Evolutionary conservation across 345 rosid species (phyloP).

Genomic region (Iberis pinnata): DNA sequence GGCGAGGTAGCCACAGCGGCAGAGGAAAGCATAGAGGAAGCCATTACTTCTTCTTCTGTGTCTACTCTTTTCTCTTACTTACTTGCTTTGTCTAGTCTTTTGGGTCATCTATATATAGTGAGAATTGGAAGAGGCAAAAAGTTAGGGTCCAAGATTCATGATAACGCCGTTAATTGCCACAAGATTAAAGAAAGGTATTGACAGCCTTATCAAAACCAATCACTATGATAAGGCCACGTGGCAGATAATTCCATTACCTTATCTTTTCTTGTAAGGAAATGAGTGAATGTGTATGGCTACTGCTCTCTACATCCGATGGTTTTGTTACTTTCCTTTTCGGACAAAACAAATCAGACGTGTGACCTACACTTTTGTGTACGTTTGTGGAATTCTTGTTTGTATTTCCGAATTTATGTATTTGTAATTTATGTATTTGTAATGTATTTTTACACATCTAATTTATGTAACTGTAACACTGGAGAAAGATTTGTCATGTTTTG

Average conservation of each 20-base stretch:
- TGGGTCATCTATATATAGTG: slow-evolving; percentile 21
- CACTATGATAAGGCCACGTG: slow-evolving; percentile 22
- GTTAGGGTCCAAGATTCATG: slow-evolving; percentile 23
- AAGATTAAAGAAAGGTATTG: slow-evolving; percentile 27
- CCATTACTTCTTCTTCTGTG: slow-evolving; percentile 37
- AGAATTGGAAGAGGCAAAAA: background rate
- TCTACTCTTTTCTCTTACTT: slow-evolving; percentile 2
- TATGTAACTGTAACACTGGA: too few species aligned
- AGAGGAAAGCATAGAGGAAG: slow-evolving; percentile 52
- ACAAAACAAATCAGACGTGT: background rate
- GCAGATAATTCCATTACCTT: slow-evolving; percentile 15
- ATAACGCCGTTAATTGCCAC: slow-evolving; percentile 33
- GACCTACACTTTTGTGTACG: slow-evolving; percentile 6
- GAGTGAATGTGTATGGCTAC: slow-evolving; percentile 23
- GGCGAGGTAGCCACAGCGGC: slow-evolving; percentile 38
- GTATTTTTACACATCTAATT: too few species aligned
- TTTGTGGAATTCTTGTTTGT: too few species aligned
- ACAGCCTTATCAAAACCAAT: slow-evolving; percentile 27
- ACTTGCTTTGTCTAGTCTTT: slow-evolving; percentile 1
- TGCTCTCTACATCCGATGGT: slow-evolving; percentile 16
- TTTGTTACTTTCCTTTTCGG: slow-evolving; percentile 25
- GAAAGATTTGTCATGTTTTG: too few species aligned
- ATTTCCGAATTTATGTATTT: too few species aligned
- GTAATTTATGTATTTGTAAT: too few species aligned
- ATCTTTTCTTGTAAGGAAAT: slow-evolving; percentile 20